Evolutionary conservation across 176 grass and related monocot genomes (phyloP).

Genomic region (Aegilops longissima): DNA sequence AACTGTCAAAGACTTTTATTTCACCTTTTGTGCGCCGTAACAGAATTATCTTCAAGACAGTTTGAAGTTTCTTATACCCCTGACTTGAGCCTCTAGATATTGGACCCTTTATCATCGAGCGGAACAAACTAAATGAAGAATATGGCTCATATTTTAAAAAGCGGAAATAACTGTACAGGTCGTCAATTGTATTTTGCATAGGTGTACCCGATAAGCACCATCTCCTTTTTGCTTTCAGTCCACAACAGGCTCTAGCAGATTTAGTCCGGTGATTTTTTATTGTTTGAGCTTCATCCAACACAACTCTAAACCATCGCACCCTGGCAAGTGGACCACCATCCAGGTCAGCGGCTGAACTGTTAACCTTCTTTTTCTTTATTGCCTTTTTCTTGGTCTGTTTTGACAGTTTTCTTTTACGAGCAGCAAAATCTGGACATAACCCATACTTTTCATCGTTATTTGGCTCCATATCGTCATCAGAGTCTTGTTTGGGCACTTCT

Average conservation of each 20-base stretch:
- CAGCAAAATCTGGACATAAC: slow-evolving; percentile 36
- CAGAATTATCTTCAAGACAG: slow-evolving; percentile 75
- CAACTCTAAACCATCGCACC: slow-evolving; percentile 91
- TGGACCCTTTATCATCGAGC: slow-evolving; percentile 47
- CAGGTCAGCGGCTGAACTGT: slow-evolving; percentile 34
- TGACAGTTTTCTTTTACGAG: slow-evolving; percentile 51
- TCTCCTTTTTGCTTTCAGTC: slow-evolving; percentile 70
- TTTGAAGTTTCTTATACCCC: slow-evolving; percentile 89
- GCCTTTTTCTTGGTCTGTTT: slow-evolving; percentile 29
- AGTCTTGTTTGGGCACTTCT: slow-evolving; percentile 74
- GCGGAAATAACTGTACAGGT: slow-evolving; percentile 90
- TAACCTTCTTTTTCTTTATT: slow-evolving; percentile 62
- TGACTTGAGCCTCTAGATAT: slow-evolving; percentile 64
- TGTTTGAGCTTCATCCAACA: slow-evolving; percentile 95
- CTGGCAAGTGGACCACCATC: slow-evolving; percentile 73
- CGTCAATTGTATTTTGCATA: slow-evolving; percentile 91
- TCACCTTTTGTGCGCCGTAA: slow-evolving; percentile 92
- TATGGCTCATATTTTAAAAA: slow-evolving; percentile 94
- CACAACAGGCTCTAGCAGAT: slow-evolving; percentile 79
- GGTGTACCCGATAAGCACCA: slow-evolving; percentile 99
- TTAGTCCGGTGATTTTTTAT: slow-evolving; percentile 88
- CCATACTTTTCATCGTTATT: slow-evolving; percentile 41
- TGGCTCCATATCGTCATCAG: slow-evolving; percentile 56
- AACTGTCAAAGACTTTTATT: neutral
- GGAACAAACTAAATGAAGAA: slow-evolving; percentile 52